phyloP scores from a whole-genome alignment of 192 early-diverging fungal genomes.

The Funneliformis mosseae region DNA sequence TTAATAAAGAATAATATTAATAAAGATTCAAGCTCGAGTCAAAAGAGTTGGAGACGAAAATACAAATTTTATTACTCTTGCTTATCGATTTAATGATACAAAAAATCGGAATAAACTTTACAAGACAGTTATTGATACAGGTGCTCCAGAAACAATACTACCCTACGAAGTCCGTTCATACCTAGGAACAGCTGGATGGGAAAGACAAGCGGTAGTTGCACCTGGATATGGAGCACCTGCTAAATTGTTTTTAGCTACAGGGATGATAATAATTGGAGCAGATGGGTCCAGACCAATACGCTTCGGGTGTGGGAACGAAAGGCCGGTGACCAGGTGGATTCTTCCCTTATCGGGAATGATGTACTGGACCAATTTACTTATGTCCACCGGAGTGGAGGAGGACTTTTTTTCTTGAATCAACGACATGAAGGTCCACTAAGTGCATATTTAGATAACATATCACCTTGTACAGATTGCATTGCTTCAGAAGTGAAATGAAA shows the following conservation, averaged over 20 bases:
- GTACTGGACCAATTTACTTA: conserved; percentile 8
- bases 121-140: conserved; percentile 13
- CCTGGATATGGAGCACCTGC: not conserved
- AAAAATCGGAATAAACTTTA: conserved; percentile 5
- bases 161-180: not conserved
- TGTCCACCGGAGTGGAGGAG: not conserved
- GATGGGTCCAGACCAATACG: not conserved
- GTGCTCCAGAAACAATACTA: conserved; percentile 5
- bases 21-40: conserved; percentile 10
- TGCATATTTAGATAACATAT: not conserved
- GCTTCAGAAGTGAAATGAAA: not conserved
- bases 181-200: not conserved
- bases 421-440: not conserved
- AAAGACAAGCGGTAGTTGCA: not conserved
- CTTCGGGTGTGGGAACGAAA: not conserved
- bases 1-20: conserved; percentile 13
- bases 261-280: conserved; percentile 21
- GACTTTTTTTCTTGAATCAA: not conserved
- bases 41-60: not conserved
- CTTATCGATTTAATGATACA: not conserved
- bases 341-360: not conserved
- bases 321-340: not conserved
- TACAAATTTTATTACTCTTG: not conserved
- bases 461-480: not conserved
- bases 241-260: not conserved